A percentile compares a stretch with the other conserved stretches of the same genome.
These are phyloP conservation scores for Yamadazyma spencermartinsiae DNA, from an alignment of 1,139 yeast species.

Conservation along the genomic window DNA sequence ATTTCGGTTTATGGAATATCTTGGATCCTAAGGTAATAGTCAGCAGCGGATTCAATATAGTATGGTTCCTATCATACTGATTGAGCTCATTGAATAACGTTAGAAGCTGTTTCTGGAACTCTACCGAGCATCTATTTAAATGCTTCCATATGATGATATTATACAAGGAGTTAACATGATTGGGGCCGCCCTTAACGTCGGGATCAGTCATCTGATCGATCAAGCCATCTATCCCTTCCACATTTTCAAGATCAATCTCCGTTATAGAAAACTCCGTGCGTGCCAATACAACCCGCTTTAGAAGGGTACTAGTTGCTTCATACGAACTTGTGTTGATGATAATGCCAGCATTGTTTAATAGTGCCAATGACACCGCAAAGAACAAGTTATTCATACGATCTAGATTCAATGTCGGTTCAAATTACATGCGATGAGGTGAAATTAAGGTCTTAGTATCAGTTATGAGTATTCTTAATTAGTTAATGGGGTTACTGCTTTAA, in stretches of 20 bases:
- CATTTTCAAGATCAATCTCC: slow-evolving; percentile 1
- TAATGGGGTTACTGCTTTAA: neutral
- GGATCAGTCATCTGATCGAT: slow-evolving; percentile 5
- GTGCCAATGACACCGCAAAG: slow-evolving; percentile 27
- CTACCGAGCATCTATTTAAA: slow-evolving; percentile 17
- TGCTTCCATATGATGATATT: slow-evolving; percentile 11
- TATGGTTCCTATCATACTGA: slow-evolving; percentile 28
- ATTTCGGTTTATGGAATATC: slow-evolving; percentile 20
- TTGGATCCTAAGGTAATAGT: slow-evolving; percentile 16
- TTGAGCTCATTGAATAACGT: slow-evolving; percentile 33
- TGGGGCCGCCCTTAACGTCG: too few species aligned
- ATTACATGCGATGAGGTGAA: neutral
- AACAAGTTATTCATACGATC: slow-evolving; percentile 3
- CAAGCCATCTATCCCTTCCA: slow-evolving; percentile 1
- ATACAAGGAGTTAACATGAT: slow-evolving; percentile 3
- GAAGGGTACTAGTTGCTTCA: slow-evolving; percentile 2
- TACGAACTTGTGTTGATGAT: slow-evolving; percentile 21
- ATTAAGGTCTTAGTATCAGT: too few species aligned
- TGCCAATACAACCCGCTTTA: neutral
- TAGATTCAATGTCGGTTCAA: too few species aligned
- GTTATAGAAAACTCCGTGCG: neutral
- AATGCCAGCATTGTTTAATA: slow-evolving; percentile 23
- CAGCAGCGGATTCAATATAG: slow-evolving; percentile 11
- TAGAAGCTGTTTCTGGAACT: slow-evolving; percentile 27
- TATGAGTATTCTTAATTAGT: neutral